These are phyloP conservation scores for Epichloe elymi DNA, from an alignment of 2,329 filamentous ascomycete genomes.

Conservation along the genomic window DNA sequence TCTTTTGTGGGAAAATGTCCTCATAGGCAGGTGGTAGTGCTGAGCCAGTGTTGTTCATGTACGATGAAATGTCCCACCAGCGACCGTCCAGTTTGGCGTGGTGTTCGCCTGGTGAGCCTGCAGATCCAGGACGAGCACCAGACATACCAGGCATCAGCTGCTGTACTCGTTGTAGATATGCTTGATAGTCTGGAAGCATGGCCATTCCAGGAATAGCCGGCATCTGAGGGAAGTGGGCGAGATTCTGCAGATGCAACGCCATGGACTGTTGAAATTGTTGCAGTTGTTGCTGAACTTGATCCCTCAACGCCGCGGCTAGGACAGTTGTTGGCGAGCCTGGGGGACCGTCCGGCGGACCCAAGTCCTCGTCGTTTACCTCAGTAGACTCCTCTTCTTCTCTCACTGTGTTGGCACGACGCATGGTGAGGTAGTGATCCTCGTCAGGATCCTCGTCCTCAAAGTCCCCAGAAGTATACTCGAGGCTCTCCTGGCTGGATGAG, in stretches of 20 bases:
- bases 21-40: constrained; percentile 62
- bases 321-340: constrained; percentile 44
- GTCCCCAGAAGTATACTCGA: constrained; percentile 32
- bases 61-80: constrained; percentile 57
- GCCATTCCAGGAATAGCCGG: constrained; percentile 44
- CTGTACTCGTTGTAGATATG: constrained; percentile 52
- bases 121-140: constrained; percentile 35
- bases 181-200: constrained; percentile 58
- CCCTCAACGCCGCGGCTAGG: constrained; percentile 56
- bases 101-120: constrained; percentile 31
- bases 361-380: constrained; percentile 25
- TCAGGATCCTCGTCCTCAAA: constrained; percentile 29
- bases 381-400: constrained; percentile 20
- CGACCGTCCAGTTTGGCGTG: constrained; percentile 35
- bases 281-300: constrained; percentile 60
- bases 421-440: constrained; percentile 22
- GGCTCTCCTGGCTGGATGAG: constrained; percentile 25
- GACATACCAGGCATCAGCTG: constrained; percentile 57
- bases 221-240: constrained; percentile 38
- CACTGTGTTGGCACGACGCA: constrained; percentile 20
- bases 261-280: constrained; percentile 65
- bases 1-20: constrained; percentile 55
- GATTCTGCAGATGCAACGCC: constrained; percentile 50
- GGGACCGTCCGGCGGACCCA: constrained; percentile 18
- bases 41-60: constrained; percentile 30